Evolutionary conservation across 2,329 filamentous ascomycete species (phyloP), one percentile per base, ranked within the genome.

Genomic region (Epichloe gansuensis): DNA sequence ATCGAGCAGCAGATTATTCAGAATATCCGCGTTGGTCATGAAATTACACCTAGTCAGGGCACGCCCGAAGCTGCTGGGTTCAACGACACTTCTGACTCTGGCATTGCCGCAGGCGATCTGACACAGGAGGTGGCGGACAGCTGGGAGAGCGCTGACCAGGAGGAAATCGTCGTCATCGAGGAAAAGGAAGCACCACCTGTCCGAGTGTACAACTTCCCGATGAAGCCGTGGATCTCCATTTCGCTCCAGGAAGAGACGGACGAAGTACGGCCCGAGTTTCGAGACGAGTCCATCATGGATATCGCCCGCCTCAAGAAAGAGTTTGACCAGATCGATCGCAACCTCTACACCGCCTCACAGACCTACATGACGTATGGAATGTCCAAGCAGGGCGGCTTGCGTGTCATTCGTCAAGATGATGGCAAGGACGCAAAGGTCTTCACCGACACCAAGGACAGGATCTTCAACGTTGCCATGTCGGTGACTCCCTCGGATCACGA

Each of bases 241-340:
- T 83, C 81, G 12, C 80, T 97, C 61, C 75, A 81, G 65, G 72
- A 79, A 58, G 69, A 75, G 55, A 69, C 76, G 55, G 69, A 77
- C 13, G 74, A 81, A 54, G 67, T 75, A 28, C 77, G 80, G 15
- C 76, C 84, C 3, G 70, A 76, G 49, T 84, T 97, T 67, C 83
- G 85, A 39, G 82, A 88, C 53, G 86, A 91, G 59, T 80, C 85
- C 44, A 83, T 95, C 61, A 87, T 95, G 75, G 89, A 95, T 61
- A 93, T 98, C 64, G 91, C 93, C 50, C 82, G 90, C 54, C 77
- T 97, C 58, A 95, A 95, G 77, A 97, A 97, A 72, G 90, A 95
- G 5, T 97, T 97, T 62, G 93, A 98, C 64, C 93, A 97, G 71
- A 85, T 96, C 56, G 93, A 98, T 65, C 87, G 94, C 58, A 94